Base-by-base conservation (phyloP, 2,329 filamentous ascomycete genomes). In the Nigrograna mackinnonii region DNA sequence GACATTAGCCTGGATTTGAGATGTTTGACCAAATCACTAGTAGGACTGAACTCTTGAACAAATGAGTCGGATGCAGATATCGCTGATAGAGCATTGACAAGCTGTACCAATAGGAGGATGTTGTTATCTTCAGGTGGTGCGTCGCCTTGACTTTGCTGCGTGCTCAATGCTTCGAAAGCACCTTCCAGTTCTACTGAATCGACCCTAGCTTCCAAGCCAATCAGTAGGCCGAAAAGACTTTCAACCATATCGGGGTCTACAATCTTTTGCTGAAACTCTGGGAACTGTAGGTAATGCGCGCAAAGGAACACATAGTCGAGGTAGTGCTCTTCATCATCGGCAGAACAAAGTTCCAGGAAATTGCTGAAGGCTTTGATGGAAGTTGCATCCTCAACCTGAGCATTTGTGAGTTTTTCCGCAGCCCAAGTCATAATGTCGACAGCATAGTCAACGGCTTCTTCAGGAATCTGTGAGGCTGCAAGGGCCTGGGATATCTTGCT, bases 21-120 rank as follows among this genome's bases (percentile, higher is more conserved):
- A 22, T 55, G 59, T 26, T 58, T 52, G 7, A 67, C 50, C 6
- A 64, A 49, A 6, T 57, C 54, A 35, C 55, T 64, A 22, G 47
- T 43, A 28, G 64, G 40, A 13, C 39, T 54, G 43, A 64, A 63
- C 6, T 41, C 48, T 9, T 54, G 42, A 24, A 58, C 50, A 22
- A 68, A 70, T 6, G 57, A 49, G 39, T 70, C 66, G 11, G 57
- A 60, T 12, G 65, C 55, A 9, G 67, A 67, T 4, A 68, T 53
- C 6, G 59, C 57, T 33, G 61, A 65, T 13, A 64, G 49, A 4
- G 55, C 52, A 22, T 58, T 63, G 31, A 66, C 55, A 3, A 68
- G 44, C 30, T 65, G 64, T 11, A 63, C 54, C 38, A 64, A 47
- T 5, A 67, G 44, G 6, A 65, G 43, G 5, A 61, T 52, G 19